phyloP scores from a whole-genome alignment of 202 grass and related monocot genomes.

The Panicum virgatum region DNA sequence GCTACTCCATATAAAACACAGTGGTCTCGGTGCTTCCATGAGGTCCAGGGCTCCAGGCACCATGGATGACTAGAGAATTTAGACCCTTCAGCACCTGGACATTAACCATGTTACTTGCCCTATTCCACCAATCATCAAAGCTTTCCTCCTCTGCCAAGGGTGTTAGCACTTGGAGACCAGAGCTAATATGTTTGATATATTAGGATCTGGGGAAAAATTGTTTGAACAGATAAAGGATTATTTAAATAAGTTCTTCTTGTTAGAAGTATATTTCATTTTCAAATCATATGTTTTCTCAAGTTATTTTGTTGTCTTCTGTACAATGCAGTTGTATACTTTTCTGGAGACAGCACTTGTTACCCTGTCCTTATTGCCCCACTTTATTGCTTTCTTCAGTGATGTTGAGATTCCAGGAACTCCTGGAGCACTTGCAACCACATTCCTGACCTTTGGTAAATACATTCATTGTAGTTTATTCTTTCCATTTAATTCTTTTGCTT shows the following conservation, averaged over 20 bases:
- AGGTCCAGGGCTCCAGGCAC: too few species aligned
- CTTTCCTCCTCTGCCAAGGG: too few species aligned
- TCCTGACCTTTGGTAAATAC: conserved; percentile 87
- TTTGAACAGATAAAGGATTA: background rate
- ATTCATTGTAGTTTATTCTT: background rate
- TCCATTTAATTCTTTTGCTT: conserved; percentile 2
- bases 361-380: conserved; percentile 77
- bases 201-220: background rate
- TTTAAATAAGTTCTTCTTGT: background rate
- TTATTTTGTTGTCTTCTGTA: conserved; percentile 4
- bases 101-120: too few species aligned
- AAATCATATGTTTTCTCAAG: background rate
- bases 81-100: too few species aligned
- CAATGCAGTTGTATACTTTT: conserved; percentile 94
- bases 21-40: too few species aligned
- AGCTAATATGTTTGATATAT: background rate
- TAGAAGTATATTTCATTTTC: background rate
- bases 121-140: too few species aligned
- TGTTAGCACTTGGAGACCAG: too few species aligned
- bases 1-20: too few species aligned
- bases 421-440: conserved; percentile 88
- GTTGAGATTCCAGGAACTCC: conserved; percentile 76
- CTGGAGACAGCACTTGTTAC: conserved; percentile 89
- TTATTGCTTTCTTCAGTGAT: conserved; percentile 95
- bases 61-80: too few species aligned